Conservation (phyloP, 2,329 filamentous ascomycete species). For the Talaromyces amestolkiae region DNA sequence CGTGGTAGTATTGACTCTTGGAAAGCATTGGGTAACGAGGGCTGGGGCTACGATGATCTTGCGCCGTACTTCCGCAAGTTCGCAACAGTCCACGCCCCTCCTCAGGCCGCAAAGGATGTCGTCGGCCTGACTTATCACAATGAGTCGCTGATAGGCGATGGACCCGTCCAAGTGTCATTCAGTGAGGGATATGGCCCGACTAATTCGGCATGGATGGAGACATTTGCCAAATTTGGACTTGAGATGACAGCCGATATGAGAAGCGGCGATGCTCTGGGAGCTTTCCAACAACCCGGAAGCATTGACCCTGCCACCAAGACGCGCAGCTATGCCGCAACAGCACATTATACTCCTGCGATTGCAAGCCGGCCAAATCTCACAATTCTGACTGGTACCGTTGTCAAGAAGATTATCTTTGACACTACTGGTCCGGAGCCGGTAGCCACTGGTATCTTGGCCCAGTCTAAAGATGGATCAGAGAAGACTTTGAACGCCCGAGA, state of each 20-base stretch:
- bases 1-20: constrained; percentile 38
- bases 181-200: constrained; percentile 13
- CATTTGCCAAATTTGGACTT: constrained; percentile 16
- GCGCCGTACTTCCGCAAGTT: constrained; percentile 17
- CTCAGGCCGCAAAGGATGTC: constrained; percentile 4
- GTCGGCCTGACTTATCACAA: constrained; percentile 11
- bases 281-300: constrained; percentile 38
- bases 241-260: constrained; percentile 29
- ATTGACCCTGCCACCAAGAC: constrained; percentile 32
- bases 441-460: constrained; percentile 44
- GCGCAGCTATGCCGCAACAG: constrained; percentile 43
- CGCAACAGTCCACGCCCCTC: constrained; percentile 8
- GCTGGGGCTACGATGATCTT: constrained; percentile 19
- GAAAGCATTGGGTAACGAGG: constrained; percentile 34
- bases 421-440: constrained; percentile 18
- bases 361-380: constrained; percentile 44
- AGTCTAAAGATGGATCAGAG: constrained; percentile 33
- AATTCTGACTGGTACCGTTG: constrained; percentile 46
- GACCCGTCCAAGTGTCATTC: constrained; percentile 19
- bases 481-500: constrained; percentile 45
- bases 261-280: constrained; percentile 38
- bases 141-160: constrained; percentile 10
- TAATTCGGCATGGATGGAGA: constrained; percentile 20
- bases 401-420: constrained; percentile 32
- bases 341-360: constrained; percentile 37